Evolutionary conservation across 352 stramenopile genomes (phyloP).

Genomic region (Pythium myriotylum): DNA sequence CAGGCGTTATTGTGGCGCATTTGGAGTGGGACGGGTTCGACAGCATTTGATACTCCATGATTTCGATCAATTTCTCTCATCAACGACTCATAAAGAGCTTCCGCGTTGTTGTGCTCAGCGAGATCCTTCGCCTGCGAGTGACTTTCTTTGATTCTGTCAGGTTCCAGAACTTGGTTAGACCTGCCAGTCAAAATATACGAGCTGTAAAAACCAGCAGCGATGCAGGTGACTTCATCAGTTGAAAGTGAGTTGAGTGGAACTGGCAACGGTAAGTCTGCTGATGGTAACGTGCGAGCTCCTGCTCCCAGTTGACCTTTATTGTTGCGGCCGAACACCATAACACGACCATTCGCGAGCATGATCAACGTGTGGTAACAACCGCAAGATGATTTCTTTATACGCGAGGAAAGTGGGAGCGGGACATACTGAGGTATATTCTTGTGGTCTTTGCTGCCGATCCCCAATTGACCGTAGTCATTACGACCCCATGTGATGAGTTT

Average conservation of each 20-base stretch:
- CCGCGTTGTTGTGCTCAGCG: slow-evolving; percentile 69
- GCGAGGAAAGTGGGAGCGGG: slow-evolving; percentile 75
- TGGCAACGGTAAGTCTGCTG: slow-evolving; percentile 76
- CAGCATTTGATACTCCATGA: slow-evolving; percentile 15
- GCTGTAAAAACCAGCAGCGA: slow-evolving; percentile 88
- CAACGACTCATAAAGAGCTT: slow-evolving; percentile 80
- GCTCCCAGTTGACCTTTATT: slow-evolving; percentile 87
- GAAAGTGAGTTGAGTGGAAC: slow-evolving; percentile 75
- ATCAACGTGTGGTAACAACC: slow-evolving; percentile 87
- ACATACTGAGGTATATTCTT: slow-evolving; percentile 82
- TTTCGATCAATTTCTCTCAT: slow-evolving; percentile 88
- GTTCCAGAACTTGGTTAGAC: slow-evolving; percentile 43
- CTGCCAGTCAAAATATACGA: slow-evolving; percentile 86
- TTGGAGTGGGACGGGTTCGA: slow-evolving; percentile 33
- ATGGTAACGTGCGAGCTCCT: slow-evolving; percentile 74
- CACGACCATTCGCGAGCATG: slow-evolving; percentile 70
- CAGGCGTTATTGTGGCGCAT: slow-evolving; percentile 49
- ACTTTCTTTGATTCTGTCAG: slow-evolving; percentile 38
- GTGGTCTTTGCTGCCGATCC: slow-evolving; percentile 88
- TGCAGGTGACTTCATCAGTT: slow-evolving; percentile 80
- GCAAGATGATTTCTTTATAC: slow-evolving; percentile 76
- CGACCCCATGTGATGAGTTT: slow-evolving; percentile 85
- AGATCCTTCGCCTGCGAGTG: slow-evolving; percentile 54
- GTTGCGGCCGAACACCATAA: slow-evolving; percentile 89
- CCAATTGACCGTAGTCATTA: slow-evolving; percentile 88